Evolutionary conservation across 2,329 filamentous ascomycete species (phyloP), one percentile per base, ranked within the genome.

Genomic region (Pseudogymnoascus sp.): DNA sequence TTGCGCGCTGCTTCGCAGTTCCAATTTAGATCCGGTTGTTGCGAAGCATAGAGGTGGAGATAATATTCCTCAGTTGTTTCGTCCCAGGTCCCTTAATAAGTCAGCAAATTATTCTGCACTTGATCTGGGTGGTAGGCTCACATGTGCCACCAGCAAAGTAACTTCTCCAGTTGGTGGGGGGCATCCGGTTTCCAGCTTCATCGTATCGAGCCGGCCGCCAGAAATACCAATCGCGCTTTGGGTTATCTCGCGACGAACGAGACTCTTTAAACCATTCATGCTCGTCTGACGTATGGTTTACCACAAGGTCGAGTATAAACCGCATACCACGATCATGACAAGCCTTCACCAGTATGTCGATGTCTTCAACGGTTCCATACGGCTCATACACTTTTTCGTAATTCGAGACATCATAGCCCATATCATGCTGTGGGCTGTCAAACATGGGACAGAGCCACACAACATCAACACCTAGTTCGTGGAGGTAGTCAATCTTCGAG

Each of bases 11-110:
- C 82, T 0, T 78, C 77, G 61, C 86, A 88, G 67, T 92, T 87
- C 88, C 88, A 94, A 73, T 94, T 94, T 15, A 94, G 77, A 66
- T 94, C 90, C 0, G 90, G 89, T 70, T 92, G 89, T 64, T 89
- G 83, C 3, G 80, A 80, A 5, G 86, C 84, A 71, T 90, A 95
- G 10, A 94, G 77, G 62, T 88, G 84, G 0, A 92, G 81, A 67
- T 90, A 92, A 71, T 90, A 92, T 71, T 92, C 86, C 55, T 79
- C 77, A 0, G 87, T 89, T 15, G 73, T 70, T 65, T 88, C 83
- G 66, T 91, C 88, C 75, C 82, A 92, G 26, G 39, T 45, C 39
- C 39, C 39, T 41, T 21, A 2, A 19, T n/a, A 45, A 23, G 19
- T 45, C 62, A 58, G 67, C 65, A 26, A 45, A 45, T 26, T 9